Percentiles rank a stretch among this genome's conserved stretches.
Conservation (phyloP, 805 yeast species). For the Candida easanensis region DNA sequence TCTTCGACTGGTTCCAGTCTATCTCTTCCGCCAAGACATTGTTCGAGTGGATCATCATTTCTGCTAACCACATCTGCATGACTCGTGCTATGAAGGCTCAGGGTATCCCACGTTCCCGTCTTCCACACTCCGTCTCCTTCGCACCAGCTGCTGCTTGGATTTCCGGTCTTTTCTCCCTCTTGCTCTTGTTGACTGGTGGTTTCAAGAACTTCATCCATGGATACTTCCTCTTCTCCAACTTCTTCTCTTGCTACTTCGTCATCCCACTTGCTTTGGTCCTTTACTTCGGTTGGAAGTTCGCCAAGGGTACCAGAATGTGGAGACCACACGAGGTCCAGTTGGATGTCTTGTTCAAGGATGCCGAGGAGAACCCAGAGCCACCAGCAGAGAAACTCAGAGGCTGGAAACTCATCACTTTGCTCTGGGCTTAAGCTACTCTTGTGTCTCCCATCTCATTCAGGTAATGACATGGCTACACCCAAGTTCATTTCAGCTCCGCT, state of each 20-base stretch:
- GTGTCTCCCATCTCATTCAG: no score
- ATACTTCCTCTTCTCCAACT: conserved; percentile 21
- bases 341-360: conserved; percentile 30
- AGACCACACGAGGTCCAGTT: conserved; percentile 42
- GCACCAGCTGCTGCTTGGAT: conserved; percentile 33
- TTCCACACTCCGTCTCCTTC: conserved; percentile 18
- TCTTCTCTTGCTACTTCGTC: conserved; percentile 21
- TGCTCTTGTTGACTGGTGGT: conserved; percentile 36
- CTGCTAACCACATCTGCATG: conserved; percentile 32
- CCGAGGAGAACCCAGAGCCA: conserved; percentile 31
- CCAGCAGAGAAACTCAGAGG: conserved; percentile 17
- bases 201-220: conserved; percentile 34
- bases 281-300: conserved; percentile 33
- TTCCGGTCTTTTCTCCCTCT: conserved; percentile 26
- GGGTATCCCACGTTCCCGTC: conserved; percentile 22
- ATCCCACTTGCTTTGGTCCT: conserved; percentile 30
- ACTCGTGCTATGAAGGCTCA: conserved; percentile 39
- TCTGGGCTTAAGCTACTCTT: conserved; percentile 24
- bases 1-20: conserved; percentile 35
- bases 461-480: no score
- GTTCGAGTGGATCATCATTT: conserved; percentile 32
- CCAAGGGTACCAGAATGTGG: conserved; percentile 32
- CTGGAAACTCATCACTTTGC: conserved; percentile 18
- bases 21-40: conserved; percentile 32
- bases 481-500: no score